Conservation (phyloP, 352 stramenopile species). For the Thraustochytrium striatum region DNA sequence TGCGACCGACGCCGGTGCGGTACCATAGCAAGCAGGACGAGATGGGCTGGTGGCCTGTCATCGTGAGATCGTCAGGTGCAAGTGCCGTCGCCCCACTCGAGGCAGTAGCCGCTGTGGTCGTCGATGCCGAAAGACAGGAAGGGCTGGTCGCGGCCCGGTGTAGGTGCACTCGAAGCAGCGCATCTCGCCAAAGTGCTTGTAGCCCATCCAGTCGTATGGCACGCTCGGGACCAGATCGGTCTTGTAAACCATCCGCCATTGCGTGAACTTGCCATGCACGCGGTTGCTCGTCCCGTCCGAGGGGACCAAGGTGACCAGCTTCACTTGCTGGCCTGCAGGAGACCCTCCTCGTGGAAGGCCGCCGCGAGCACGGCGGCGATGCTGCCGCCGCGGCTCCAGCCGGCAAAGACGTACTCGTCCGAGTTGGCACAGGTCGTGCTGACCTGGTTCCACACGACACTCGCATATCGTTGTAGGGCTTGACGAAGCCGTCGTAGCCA, state of each 20-base stretch:
- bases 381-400: slow-evolving; percentile 2
- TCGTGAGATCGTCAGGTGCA: neutral
- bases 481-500: slow-evolving; percentile 32
- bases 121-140: neutral
- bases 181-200: slow-evolving; percentile 44
- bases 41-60: too few species aligned
- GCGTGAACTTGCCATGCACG: slow-evolving; percentile 12
- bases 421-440: neutral
- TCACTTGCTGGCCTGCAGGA: slow-evolving; percentile 5
- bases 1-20: too few species aligned
- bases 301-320: slow-evolving; percentile 28
- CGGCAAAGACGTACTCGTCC: neutral
- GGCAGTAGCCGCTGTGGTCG: neutral
- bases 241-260: slow-evolving; percentile 7
- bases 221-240: neutral
- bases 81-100: neutral
- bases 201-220: slow-evolving; percentile 41
- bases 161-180: neutral
- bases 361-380: neutral
- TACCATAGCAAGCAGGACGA: too few species aligned
- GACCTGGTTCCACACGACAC: neutral
- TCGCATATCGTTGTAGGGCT: slow-evolving; percentile 25
- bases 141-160: slow-evolving; percentile 2
- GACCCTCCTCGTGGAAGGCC: slow-evolving; percentile 12
- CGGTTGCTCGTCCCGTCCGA: neutral